Conservation (phyloP, 192 early-diverging fungal genomes). For the Coemansia sp. region DNA sequence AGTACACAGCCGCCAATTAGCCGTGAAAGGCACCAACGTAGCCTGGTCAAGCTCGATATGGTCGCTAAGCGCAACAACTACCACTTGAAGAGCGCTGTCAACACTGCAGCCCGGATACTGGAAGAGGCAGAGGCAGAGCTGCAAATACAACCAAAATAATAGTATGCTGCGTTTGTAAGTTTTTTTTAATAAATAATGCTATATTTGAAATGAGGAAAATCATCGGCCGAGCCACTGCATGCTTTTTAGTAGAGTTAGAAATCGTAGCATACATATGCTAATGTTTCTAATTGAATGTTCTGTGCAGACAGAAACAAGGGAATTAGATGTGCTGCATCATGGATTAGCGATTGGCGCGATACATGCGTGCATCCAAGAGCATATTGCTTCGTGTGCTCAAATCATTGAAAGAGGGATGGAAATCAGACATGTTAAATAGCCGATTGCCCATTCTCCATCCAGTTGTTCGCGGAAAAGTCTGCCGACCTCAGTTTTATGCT, state of each 20-base stretch:
- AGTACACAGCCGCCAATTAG: not conserved
- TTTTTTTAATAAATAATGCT: not conserved
- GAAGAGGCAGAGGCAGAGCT: constrained; percentile 1
- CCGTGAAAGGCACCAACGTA: not conserved
- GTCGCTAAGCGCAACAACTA: not conserved
- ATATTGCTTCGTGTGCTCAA: not conserved
- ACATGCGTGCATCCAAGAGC: no score
- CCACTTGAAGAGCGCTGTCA: not conserved
- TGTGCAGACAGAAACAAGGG: not conserved
- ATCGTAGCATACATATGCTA: not conserved
- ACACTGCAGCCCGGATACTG: not conserved
- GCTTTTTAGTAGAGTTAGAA: not conserved
- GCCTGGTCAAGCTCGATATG: not conserved
- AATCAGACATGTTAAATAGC: not conserved
- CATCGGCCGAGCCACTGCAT: not conserved
- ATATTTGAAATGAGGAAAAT: not conserved
- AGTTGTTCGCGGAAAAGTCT: not conserved
- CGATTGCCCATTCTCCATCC: not conserved
- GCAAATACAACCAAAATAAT: not conserved
- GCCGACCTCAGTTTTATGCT: not conserved
- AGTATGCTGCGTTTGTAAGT: not conserved
- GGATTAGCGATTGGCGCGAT: not conserved
- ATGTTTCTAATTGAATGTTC: not conserved
- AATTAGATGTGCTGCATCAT: not conserved
- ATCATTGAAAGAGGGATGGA: not conserved